Percentiles rank a stretch among this genome's conserved stretches.
These are phyloP conservation scores for Cynara cardunculus DNA, from an alignment of 129 eudicot species.

Conservation along the genomic window DNA sequence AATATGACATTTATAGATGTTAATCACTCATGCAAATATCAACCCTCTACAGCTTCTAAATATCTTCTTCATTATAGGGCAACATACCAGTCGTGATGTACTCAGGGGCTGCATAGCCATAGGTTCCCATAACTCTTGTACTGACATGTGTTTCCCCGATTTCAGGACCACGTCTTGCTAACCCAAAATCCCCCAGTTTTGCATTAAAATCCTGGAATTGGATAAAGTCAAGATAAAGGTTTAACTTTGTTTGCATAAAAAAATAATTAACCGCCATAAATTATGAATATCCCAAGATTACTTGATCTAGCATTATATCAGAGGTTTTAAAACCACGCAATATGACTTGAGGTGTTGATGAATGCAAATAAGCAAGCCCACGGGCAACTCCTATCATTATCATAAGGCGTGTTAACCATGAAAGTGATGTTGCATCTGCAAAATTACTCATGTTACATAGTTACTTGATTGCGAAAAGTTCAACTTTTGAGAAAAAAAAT, in stretches of 20 bases:
- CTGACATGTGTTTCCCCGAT: not conserved
- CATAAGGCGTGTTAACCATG: not conserved
- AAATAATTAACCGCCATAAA: not conserved
- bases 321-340: not conserved
- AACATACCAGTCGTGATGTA: not conserved
- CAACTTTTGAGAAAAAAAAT: not conserved
- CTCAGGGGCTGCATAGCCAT: not conserved
- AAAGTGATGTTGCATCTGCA: not conserved
- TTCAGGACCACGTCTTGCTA: not conserved
- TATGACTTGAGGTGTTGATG: not conserved
- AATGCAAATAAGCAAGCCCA: not conserved
- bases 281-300: not conserved
- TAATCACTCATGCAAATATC: not conserved
- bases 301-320: constrained; percentile 11
- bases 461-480: too few relatives aligned
- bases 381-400: not conserved
- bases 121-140: not conserved
- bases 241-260: not conserved
- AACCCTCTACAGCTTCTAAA: not conserved
- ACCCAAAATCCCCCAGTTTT: not conserved
- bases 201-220: not conserved
- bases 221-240: not conserved
- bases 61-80: not conserved
- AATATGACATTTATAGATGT: not conserved
- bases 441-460: not conserved